phyloP scores from a whole-genome alignment of 2,329 filamentous ascomycete genomes.

The Thielaviopsis punctulata region DNA sequence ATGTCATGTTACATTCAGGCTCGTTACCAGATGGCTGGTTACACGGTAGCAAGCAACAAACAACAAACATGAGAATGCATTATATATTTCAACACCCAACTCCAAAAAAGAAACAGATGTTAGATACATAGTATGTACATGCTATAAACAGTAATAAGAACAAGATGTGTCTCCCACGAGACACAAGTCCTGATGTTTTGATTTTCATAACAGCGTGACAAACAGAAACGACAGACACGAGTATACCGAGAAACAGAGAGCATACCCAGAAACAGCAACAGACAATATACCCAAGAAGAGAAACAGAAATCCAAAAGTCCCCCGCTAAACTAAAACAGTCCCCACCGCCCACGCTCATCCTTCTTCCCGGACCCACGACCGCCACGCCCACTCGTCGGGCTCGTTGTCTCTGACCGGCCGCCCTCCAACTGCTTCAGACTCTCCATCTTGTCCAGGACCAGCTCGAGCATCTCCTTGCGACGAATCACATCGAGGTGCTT shows the following conservation, averaged over 20 bases:
- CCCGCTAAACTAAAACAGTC: conserved; percentile 26
- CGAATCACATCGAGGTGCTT: conserved; percentile 82
- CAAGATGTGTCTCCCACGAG: neutral
- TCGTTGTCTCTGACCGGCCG: conserved; percentile 13
- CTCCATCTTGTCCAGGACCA: conserved; percentile 93
- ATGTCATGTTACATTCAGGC: too few species aligned
- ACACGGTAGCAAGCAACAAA: too few species aligned
- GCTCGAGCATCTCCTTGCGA: conserved; percentile 79
- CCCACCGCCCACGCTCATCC: conserved; percentile 29
- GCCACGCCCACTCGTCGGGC: conserved; percentile 2
- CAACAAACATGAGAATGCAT: too few species aligned
- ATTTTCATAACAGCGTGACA: conserved; percentile 5
- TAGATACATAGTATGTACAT: neutral
- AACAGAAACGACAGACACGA: neutral
- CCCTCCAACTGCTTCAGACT: conserved; percentile 70
- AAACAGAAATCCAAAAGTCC: neutral
- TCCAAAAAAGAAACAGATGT: too few species aligned
- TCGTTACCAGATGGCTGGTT: too few species aligned
- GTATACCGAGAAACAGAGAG: neutral
- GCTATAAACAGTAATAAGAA: neutral
- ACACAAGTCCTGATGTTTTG: neutral
- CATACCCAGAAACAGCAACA: neutral
- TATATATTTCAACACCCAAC: too few species aligned
- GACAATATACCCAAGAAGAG: neutral
- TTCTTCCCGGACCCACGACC: conserved; percentile 11